Evolutionary conservation across 2,329 filamentous ascomycete genomes (phyloP).

Genomic region (Colletotrichum shisoi): DNA sequence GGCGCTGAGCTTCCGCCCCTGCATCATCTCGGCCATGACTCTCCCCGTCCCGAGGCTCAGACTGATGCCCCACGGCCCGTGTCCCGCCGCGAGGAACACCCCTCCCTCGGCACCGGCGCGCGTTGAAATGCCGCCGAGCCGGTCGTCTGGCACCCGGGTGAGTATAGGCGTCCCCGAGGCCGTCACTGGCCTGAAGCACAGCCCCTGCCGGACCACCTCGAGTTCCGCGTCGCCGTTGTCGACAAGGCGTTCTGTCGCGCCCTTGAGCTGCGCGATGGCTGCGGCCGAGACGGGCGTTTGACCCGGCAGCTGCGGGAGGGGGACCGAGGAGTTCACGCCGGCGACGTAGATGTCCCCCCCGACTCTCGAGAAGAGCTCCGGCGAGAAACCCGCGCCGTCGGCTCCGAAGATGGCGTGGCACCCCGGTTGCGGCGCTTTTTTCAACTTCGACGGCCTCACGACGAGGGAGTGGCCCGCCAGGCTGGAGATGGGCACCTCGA

Average conservation of each 20-base stretch:
- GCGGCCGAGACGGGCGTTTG: slow-evolving; percentile 54
- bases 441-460: slow-evolving; percentile 62
- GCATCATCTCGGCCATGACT: slow-evolving; percentile 74
- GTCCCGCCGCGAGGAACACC: slow-evolving; percentile 74
- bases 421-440: slow-evolving; percentile 53
- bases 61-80: slow-evolving; percentile 79
- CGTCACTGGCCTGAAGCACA: slow-evolving; percentile 79
- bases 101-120: slow-evolving; percentile 60
- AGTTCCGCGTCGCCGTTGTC: slow-evolving; percentile 59
- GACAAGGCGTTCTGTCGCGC: slow-evolving; percentile 59
- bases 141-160: slow-evolving; percentile 62
- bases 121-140: slow-evolving; percentile 60
- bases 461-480: slow-evolving; percentile 78
- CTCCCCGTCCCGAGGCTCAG: slow-evolving; percentile 72
- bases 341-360: slow-evolving; percentile 76
- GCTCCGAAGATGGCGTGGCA: slow-evolving; percentile 76
- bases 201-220: slow-evolving; percentile 67
- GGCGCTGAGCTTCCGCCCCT: slow-evolving; percentile 64
- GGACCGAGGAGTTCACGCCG: slow-evolving; percentile 69
- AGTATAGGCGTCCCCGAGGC: slow-evolving; percentile 70
- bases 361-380: slow-evolving; percentile 73
- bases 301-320: slow-evolving; percentile 65
- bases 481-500: slow-evolving; percentile 64
- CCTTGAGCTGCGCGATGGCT: slow-evolving; percentile 60
- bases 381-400: slow-evolving; percentile 66